A percentile compares a stretch with the other conserved stretches of the same genome.
phyloP scores from a whole-genome alignment of 768 basidiomycete species.

The Chlorophyllum brunneum region DNA sequence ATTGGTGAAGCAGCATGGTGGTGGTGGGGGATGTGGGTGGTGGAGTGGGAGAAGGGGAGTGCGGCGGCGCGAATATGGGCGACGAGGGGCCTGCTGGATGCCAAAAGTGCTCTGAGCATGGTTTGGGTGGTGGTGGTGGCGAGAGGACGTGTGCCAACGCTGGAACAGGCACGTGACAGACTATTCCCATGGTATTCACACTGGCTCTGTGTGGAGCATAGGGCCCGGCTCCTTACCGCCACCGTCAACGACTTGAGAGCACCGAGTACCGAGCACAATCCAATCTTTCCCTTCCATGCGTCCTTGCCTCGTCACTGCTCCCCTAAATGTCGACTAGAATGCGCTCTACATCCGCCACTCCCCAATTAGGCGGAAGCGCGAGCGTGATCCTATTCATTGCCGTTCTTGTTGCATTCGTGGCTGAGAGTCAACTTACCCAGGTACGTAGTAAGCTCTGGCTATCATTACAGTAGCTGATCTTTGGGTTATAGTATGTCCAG shows the following conservation, averaged over 20 bases:
- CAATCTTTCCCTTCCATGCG: background rate
- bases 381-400: constrained; percentile 54
- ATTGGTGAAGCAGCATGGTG: constrained; percentile 23
- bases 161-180: background rate
- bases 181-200: too few species aligned
- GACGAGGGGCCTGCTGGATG: constrained; percentile 59
- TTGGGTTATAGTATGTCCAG: constrained; percentile 64
- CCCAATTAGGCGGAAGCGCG: constrained; percentile 42
- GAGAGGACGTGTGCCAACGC: background rate
- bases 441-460: constrained; percentile 33
- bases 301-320: background rate
- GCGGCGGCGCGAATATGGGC: constrained; percentile 41
- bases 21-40: constrained; percentile 16
- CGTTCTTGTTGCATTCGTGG: constrained; percentile 68
- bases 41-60: constrained; percentile 18
- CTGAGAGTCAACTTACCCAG: constrained; percentile 75
- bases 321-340: constrained; percentile 24
- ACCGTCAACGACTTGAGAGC: too few species aligned
- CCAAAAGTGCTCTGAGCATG: constrained; percentile 67
- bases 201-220: too few species aligned
- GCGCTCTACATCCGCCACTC: constrained; percentile 19
- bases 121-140: constrained; percentile 8
- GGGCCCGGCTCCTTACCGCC: too few species aligned
- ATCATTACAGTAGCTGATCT: constrained; percentile 1
- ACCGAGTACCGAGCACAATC: too few species aligned